Conservation (phyloP, 345 rosid species). For the Linum lewisii region DNA sequence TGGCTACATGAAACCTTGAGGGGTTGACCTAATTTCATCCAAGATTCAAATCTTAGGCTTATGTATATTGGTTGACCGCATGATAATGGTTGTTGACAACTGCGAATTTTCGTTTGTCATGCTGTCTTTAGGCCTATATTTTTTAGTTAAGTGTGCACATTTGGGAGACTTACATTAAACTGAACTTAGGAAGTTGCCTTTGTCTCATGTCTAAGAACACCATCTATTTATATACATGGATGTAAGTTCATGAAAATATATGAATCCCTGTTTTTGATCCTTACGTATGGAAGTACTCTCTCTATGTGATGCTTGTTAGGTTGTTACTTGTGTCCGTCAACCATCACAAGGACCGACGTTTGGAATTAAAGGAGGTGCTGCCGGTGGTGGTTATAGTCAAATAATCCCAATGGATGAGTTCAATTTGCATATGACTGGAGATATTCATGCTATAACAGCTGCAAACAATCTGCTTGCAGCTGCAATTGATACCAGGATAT, state of each 20-base stretch:
- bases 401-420: constrained; percentile 99
- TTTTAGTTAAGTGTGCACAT: background rate
- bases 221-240: no score
- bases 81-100: background rate
- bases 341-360: constrained; percentile 99
- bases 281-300: background rate
- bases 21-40: no score
- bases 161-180: background rate
- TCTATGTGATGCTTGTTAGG: constrained; percentile 32
- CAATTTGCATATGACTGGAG: constrained; percentile 95
- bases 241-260: background rate
- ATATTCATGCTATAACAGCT: constrained; percentile 97
- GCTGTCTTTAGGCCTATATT: background rate
- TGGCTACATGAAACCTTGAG: no score
- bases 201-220: no score
- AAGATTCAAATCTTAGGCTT: background rate
- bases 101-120: background rate
- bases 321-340: constrained; percentile 93
- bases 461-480: constrained; percentile 99
- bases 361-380: constrained; percentile 99
- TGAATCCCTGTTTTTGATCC: no score
- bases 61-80: background rate
- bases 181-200: no score
- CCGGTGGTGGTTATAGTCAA: constrained; percentile 99
- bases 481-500: constrained; percentile 92